Base-by-base conservation (phyloP, 225 moss, liverwort and hornwort genomes). In the Bryum argenteum region DNA sequence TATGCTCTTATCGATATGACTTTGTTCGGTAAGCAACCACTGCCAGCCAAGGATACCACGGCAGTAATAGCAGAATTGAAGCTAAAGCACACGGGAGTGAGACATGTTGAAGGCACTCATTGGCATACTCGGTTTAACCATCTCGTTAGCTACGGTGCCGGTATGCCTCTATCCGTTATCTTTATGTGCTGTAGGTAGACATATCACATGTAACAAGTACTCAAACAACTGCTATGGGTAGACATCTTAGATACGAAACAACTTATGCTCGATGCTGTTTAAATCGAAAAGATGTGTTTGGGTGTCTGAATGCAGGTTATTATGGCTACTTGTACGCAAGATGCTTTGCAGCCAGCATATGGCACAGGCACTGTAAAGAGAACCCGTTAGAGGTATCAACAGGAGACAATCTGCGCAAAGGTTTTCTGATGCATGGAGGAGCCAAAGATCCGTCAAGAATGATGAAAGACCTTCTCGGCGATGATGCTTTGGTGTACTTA, bases 41-140 rank as follows among this genome's bases (percentile, higher is more conserved):
- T 98, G 28, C 92, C 91, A 40, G 94, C 86, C 24, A 89, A 89
- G 72, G 92, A 94, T 70, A 98, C 98, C 24, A 89, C 98, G 48
- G 81, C 92, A 56, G 91, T 92, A 48, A 75, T 98, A 71, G 92
- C 98, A 58, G 87, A 92, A 68, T 78, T 98, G 82, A 94, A 94
- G 72, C 82, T 87, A 42, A 83, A 84, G 66, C 89, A 94, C 67
- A 98, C 93, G 56, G 91, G 88, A 75, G 69, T 91, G 60, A 94
- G 80, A 70, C 94, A 98, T 75, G 88, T 98, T n/a, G 88, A 98
- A 75, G 98, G 98, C 85, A 98, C 94, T 21, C 98, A 98, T 67
- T 98, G 98, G 98, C 98, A 98, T 63, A 94, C 98, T 58, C 89
- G 94, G 43, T 98, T 98, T 69, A 91, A 89, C 66, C 98, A 98